phyloP scores from a whole-genome alignment of 768 basidiomycete genomes.

The Lactarius tabidus region DNA sequence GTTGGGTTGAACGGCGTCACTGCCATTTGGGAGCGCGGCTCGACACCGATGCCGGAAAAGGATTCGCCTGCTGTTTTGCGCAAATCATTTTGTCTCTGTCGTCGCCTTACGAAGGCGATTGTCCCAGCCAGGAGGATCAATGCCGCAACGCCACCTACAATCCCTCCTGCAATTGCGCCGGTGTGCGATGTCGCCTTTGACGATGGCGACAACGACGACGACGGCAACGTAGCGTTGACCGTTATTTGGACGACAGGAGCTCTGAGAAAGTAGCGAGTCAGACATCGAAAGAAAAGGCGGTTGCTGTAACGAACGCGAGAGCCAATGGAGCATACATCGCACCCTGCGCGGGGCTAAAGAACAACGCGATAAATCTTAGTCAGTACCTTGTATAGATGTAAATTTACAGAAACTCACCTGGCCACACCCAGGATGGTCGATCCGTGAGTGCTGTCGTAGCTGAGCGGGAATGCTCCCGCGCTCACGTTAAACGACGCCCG shows the following conservation, averaged over 20 bases:
- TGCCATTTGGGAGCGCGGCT: not conserved
- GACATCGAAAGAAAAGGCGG: not conserved
- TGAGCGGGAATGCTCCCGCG: conserved; percentile 10
- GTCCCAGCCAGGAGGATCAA: not conserved
- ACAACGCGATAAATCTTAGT: not conserved
- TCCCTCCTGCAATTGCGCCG: conserved; percentile 20
- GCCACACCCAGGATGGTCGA: conserved; percentile 7
- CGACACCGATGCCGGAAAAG: not conserved
- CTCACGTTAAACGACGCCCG: conserved; percentile 11
- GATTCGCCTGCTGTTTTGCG: not conserved
- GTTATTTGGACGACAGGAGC: conserved; percentile 3
- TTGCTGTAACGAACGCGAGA: conserved; percentile 21
- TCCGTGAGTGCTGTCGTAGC: conserved; percentile 8
- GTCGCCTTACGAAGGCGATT: conserved; percentile 3
- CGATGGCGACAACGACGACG: not conserved
- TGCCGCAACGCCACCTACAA: conserved; percentile 17
- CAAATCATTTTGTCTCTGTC: not conserved
- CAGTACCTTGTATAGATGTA: not conserved
- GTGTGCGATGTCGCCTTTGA: not conserved
- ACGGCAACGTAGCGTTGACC: not conserved
- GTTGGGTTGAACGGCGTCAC: conserved; percentile 8
- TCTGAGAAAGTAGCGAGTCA: not conserved
- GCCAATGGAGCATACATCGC: conserved; percentile 29
- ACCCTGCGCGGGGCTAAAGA: conserved; percentile 26
- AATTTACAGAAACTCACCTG: conserved; percentile 9